Evolutionary conservation across 495 filamentous ascomycete genomes (phyloP).

Genomic region (Astrothelium macrocarpum): DNA sequence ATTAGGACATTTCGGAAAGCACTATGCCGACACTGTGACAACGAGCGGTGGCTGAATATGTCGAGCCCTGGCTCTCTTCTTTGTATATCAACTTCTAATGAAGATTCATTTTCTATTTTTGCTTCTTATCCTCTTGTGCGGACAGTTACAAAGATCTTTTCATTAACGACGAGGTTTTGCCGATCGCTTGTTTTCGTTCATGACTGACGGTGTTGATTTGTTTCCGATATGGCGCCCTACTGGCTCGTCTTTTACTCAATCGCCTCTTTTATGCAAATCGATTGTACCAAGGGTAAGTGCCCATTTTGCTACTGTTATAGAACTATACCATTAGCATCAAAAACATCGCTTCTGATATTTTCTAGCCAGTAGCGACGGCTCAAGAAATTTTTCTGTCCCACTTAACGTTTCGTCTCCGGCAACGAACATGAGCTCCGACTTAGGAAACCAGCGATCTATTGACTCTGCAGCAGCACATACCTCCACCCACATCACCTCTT

Average conservation of each 20-base stretch:
- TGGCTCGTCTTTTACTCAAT: background rate
- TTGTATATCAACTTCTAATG: background rate
- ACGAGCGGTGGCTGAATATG: background rate
- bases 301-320: background rate
- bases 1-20: background rate
- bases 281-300: background rate
- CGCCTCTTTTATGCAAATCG: background rate
- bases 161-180: background rate
- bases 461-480: background rate
- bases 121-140: background rate
- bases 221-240: background rate
- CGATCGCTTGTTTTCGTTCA: background rate
- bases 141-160: background rate
- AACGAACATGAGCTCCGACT: background rate
- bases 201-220: background rate
- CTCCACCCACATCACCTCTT: background rate
- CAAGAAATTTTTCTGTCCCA: background rate
- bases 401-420: background rate
- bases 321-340: background rate
- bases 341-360: background rate
- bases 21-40: background rate
- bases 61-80: background rate
- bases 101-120: background rate
- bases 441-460: background rate
- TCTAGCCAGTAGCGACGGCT: background rate